Evolutionary conservation across 805 yeast species (phyloP).

Genomic region (Candida ficus): DNA sequence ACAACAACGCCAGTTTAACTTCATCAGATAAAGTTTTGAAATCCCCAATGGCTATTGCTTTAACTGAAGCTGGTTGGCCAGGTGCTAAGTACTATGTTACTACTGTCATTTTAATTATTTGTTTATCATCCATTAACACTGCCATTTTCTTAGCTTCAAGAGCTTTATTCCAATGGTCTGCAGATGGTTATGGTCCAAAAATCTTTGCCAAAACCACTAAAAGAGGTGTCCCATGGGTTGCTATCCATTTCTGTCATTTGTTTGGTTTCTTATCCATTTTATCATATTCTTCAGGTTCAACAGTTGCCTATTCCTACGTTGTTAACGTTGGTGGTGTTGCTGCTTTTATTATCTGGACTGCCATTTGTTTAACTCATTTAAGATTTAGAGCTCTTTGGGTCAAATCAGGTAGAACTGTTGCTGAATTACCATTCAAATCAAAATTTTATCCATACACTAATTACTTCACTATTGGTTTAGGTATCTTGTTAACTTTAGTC

Average conservation of each 20-base stretch:
- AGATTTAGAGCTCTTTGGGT: constrained; percentile 63
- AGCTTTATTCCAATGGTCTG: constrained; percentile 58
- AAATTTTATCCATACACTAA: constrained; percentile 41
- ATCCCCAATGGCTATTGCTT: constrained; percentile 71
- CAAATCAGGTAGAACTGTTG: constrained; percentile 56
- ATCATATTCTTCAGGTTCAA: constrained; percentile 45
- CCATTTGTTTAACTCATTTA: constrained; percentile 55
- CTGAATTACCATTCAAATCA: constrained; percentile 66
- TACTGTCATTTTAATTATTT: constrained; percentile 59
- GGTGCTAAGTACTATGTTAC: constrained; percentile 64
- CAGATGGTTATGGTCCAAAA: constrained; percentile 55
- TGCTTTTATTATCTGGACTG: constrained; percentile 68
- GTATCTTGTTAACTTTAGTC: constrained; percentile 35
- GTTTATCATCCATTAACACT: constrained; percentile 65
- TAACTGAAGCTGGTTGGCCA: constrained; percentile 59
- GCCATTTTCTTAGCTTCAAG: constrained; percentile 67
- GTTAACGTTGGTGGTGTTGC: constrained; percentile 72
- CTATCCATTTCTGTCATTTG: constrained; percentile 50
- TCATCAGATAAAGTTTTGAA: constrained; percentile 35
- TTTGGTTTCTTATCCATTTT: constrained; percentile 62
- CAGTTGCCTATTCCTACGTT: constrained; percentile 62
- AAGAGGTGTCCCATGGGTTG: constrained; percentile 60
- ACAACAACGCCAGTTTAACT: constrained; percentile 47
- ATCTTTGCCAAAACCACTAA: constrained; percentile 46
- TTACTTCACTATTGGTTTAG: constrained; percentile 32